Conservation (phyloP, 2,329 filamentous ascomycete genomes). For the Diaporthe citrichinensis region DNA sequence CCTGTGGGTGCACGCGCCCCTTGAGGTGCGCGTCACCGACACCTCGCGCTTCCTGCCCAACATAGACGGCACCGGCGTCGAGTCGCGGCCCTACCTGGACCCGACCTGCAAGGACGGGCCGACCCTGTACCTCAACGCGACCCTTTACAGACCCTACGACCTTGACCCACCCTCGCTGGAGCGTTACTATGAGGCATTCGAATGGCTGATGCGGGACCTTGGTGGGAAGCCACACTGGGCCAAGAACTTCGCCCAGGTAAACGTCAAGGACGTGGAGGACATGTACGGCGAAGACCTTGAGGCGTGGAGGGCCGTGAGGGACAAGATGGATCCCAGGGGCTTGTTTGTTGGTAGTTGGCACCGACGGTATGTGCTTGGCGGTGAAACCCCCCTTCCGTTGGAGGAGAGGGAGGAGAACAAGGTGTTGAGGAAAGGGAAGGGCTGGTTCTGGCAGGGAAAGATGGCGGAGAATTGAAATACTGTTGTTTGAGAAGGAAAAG, state of each 20-base stretch:
- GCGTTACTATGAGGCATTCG: constrained; percentile 84
- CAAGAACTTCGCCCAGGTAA: constrained; percentile 77
- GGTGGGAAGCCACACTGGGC: constrained; percentile 85
- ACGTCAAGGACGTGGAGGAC: constrained; percentile 66
- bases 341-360: constrained; percentile 95
- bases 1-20: constrained; percentile 82
- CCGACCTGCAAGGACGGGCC: constrained; percentile 71
- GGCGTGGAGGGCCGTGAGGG: constrained; percentile 74
- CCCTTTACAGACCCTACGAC: constrained; percentile 81
- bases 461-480: constrained; percentile 19
- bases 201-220: constrained; percentile 85
- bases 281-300: constrained; percentile 75
- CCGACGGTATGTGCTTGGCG: constrained; percentile 72
- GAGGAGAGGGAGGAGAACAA: constrained; percentile 41
- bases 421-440: constrained; percentile 33
- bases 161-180: constrained; percentile 77
- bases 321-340: constrained; percentile 78
- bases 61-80: constrained; percentile 45
- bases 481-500: not conserved
- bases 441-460: constrained; percentile 40
- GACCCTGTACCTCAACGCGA: constrained; percentile 85
- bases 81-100: constrained; percentile 64
- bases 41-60: constrained; percentile 57
- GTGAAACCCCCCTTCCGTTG: constrained; percentile 37
- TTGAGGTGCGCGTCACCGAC: constrained; percentile 83